A percentile compares a stretch with the other conserved stretches of the same genome.
Conservation (phyloP, 495 filamentous ascomycete species). For the Tetracladium setigerum region DNA sequence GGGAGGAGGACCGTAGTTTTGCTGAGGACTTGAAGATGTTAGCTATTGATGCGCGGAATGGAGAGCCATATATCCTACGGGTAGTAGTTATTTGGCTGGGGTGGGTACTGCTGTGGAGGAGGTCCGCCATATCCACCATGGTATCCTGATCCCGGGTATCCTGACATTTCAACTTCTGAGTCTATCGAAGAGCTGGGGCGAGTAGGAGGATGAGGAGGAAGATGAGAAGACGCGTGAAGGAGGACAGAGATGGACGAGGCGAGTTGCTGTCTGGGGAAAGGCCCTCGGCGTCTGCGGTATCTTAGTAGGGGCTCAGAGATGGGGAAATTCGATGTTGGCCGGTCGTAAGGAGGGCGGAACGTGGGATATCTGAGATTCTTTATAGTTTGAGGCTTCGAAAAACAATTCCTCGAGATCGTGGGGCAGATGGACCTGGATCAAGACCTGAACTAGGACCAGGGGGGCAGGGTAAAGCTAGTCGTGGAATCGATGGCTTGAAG, state of each 20-base stretch:
- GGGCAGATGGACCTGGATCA: conserved; percentile 2
- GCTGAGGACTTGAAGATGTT: conserved; percentile 22
- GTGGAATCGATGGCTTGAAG: too few relatives aligned
- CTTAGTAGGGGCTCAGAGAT: conserved; percentile 1
- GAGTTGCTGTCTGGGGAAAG: conserved; percentile 9
- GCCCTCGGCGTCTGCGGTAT: neutral
- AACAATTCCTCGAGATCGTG: conserved; percentile 7
- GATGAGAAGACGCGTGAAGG: neutral
- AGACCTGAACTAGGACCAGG: too few relatives aligned
- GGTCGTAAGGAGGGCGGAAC: conserved; percentile 1
- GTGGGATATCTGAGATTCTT: conserved; percentile 12
- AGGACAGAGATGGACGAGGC: neutral
- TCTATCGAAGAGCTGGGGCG: neutral
- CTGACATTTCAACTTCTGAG: conserved; percentile 21
- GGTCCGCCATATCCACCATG: conserved; percentile 23
- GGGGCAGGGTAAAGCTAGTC: too few relatives aligned
- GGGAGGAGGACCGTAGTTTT: conserved; percentile 28
- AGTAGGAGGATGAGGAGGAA: neutral
- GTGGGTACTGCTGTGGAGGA: conserved; percentile 24
- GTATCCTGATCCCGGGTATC: conserved; percentile 29
- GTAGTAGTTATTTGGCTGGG: conserved; percentile 23
- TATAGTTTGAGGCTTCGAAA: conserved; percentile 6
- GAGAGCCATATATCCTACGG: conserved; percentile 22
- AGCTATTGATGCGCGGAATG: conserved; percentile 6
- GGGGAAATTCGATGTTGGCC: conserved; percentile 3